Base-by-base conservation (phyloP, 345 rosid species). In the Geranium brycei region DNA sequence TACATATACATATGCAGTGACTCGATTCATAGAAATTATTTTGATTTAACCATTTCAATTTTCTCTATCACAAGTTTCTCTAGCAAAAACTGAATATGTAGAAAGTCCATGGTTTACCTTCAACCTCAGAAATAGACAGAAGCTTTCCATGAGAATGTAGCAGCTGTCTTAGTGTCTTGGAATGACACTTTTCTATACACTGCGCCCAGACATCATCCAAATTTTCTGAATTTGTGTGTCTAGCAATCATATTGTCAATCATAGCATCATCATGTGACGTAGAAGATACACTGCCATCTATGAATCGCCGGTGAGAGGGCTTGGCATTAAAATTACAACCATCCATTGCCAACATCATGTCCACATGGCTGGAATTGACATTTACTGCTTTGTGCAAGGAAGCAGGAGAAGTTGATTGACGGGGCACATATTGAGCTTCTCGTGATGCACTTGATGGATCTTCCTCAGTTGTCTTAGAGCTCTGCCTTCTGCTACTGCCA, bases 161-260 rank as follows among this genome's bases (percentile, higher is more conserved):
- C n/a, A 93, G 81, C 76, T 83, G 91, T 77, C 85, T 82, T 67
- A 93, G 70, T 61, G 97, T 89, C 78, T 83, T 90, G 10, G 97
- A 93, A 76, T 93, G 97, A 69, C 99, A 93, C 75, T 72, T 87
- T 65, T 80, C 88, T 69, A 93, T 86, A 73, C 96, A 87, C 64
- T 77, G 85, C 51, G 70, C 81, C 99, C 99, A 93, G 23, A 93
- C 81, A 32, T 64, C 72, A 31, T 78, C 81, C 58, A 93, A 82
- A 73, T 84, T 87, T 58, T 85, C 86, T 30, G 83, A 78, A 64
- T 80, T 80, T 75, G 76, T 78, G 60, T 63, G 72, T 57, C 81
- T 65, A 75, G 80, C 72, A 75, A 72, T 66, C 66, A 65, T 73
- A 68, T 71, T 80, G 72, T 78, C 78, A 58, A 73, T 70, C 47